These are phyloP conservation scores for Amesomyces nigricolor DNA, from an alignment of 2,329 filamentous ascomycete species.

Conservation along the genomic window DNA sequence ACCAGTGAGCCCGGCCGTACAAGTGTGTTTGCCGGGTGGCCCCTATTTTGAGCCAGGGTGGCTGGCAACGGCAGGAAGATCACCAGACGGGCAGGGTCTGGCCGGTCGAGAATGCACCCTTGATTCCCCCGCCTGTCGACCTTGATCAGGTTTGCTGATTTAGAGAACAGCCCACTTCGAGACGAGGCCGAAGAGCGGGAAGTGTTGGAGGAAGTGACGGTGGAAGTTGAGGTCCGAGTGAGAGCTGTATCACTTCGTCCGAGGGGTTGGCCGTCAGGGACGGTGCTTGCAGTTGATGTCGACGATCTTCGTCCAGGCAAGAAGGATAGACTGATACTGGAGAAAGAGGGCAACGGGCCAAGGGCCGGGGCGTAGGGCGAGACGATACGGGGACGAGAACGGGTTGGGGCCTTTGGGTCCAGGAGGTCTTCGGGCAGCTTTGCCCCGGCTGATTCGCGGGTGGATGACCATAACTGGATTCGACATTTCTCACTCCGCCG, in stretches of 20 bases:
- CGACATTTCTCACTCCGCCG: slow-evolving; percentile 6
- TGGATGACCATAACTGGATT: slow-evolving; percentile 19
- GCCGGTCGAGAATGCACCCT: slow-evolving; percentile 11
- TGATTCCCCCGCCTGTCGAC: slow-evolving; percentile 10
- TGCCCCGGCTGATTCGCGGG: neutral
- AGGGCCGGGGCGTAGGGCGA: neutral
- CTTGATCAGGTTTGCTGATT: slow-evolving; percentile 1
- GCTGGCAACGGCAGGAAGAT: neutral
- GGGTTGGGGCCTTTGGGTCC: neutral
- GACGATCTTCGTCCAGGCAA: neutral
- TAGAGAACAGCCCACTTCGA: neutral
- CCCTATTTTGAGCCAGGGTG: neutral
- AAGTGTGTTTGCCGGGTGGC: no score
- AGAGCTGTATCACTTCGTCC: neutral
- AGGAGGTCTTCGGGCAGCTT: slow-evolving; percentile 7
- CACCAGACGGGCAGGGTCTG: slow-evolving; percentile 11
- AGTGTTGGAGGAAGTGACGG: neutral
- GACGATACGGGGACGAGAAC: neutral
- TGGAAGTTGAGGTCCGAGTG: neutral
- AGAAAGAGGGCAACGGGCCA: neutral
- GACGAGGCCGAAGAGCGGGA: neutral
- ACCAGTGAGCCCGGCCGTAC: neutral
- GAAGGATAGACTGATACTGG: slow-evolving; percentile 4
- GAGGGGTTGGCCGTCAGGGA: neutral
- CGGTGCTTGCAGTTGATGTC: neutral